Conservation (phyloP, 768 basidiomycete genomes). For the Lanmaoa pseudosensibilis region DNA sequence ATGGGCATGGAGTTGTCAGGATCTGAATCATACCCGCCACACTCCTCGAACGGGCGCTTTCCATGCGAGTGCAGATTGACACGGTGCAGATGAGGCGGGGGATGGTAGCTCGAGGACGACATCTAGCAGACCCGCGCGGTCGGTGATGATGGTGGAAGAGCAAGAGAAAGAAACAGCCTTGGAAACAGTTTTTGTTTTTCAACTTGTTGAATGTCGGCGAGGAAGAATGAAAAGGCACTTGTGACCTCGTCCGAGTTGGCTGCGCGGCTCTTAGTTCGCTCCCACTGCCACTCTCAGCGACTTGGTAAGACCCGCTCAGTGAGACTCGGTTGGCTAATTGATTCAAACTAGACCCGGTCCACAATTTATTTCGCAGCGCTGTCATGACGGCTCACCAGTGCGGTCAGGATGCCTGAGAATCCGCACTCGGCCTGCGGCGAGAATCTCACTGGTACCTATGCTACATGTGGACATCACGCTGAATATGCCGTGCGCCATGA, state of each 20-base stretch:
- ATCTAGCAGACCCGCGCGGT: constrained; percentile 13
- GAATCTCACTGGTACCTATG: background rate
- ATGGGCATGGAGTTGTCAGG: constrained; percentile 29
- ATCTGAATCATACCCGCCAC: constrained; percentile 36
- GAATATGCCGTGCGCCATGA: constrained; percentile 2
- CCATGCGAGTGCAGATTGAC: constrained; percentile 28
- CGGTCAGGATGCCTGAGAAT: background rate
- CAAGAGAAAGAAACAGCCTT: background rate
- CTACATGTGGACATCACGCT: constrained; percentile 16
- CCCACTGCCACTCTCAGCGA: constrained; percentile 3
- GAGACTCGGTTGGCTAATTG: background rate
- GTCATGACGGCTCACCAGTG: background rate
- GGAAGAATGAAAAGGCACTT: background rate
- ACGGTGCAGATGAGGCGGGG: constrained; percentile 26
- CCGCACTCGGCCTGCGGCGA: background rate
- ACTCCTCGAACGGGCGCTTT: constrained; percentile 36
- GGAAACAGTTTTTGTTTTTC: constrained; percentile 9
- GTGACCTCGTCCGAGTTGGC: background rate
- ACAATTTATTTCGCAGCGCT: background rate
- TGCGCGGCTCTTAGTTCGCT: constrained; percentile 13
- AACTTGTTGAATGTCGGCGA: background rate
- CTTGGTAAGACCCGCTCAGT: constrained; percentile 2
- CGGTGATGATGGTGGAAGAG: constrained; percentile 25
- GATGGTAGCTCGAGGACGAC: constrained; percentile 27
- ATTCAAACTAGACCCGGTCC: background rate